These are phyloP conservation scores for Cercospora berteroae DNA, from an alignment of 2,329 filamentous ascomycete genomes.

Conservation along the genomic window DNA sequence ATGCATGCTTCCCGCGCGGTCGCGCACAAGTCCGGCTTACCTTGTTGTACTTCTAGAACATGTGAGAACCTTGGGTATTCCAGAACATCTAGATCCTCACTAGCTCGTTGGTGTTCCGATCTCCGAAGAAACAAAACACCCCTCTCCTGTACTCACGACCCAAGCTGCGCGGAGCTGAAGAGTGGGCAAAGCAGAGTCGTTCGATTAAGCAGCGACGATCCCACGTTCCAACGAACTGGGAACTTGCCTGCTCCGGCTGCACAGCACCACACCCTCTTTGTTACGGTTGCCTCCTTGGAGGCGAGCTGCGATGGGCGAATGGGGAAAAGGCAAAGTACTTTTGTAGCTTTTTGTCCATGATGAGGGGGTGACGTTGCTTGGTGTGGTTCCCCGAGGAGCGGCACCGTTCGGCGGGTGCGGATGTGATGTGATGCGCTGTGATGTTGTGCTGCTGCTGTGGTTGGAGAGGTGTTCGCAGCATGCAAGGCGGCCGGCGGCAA, in stretches of 20 bases:
- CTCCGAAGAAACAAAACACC: too few species aligned
- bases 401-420: not conserved
- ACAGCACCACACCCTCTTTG: not conserved
- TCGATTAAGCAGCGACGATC: conserved; percentile 8
- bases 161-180: not conserved
- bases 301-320: not conserved
- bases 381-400: not conserved
- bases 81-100: not conserved
- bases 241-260: not conserved
- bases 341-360: not conserved
- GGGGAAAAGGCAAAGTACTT: not conserved
- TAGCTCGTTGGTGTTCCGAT: not conserved
- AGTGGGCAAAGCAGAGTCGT: not conserved
- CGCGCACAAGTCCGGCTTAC: not conserved
- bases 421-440: not conserved
- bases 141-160: too few species aligned
- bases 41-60: not conserved
- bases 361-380: not conserved
- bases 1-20: not conserved
- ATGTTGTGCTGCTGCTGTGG: not conserved
- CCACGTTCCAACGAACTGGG: not conserved
- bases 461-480: not conserved
- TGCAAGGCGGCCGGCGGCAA: not conserved
- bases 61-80: not conserved
- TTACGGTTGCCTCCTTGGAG: not conserved